Evolutionary conservation across 1,284 basidiomycete species (phyloP).

Genomic region (Rhodotorula sp.): DNA sequence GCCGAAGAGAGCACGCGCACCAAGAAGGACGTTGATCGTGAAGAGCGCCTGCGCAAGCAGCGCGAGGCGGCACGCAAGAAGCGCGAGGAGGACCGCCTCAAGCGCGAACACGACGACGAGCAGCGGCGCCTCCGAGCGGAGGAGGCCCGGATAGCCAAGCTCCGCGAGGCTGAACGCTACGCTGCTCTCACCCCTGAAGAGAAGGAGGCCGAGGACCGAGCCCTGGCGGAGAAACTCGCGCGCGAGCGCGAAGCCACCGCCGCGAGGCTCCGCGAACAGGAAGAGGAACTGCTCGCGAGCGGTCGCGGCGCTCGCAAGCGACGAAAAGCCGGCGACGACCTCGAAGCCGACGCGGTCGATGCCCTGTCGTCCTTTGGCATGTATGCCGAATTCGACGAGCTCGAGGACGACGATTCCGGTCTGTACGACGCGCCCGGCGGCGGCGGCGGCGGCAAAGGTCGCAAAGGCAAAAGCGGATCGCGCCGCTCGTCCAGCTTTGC

Average conservation of each 20-base stretch:
- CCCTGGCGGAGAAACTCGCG: slow-evolving; percentile 14
- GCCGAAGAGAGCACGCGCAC: slow-evolving; percentile 23
- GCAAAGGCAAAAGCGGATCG: slow-evolving; percentile 11
- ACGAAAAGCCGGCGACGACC: slow-evolving; percentile 8
- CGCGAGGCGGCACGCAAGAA: slow-evolving; percentile 36
- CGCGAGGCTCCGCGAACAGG: slow-evolving; percentile 12
- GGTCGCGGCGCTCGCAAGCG: slow-evolving; percentile 34
- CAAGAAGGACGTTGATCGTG: slow-evolving; percentile 30
- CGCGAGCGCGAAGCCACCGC: slow-evolving; percentile 21
- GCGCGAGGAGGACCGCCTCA: slow-evolving; percentile 32
- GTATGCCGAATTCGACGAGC: slow-evolving; percentile 30
- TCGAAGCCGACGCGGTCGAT: slow-evolving; percentile 20
- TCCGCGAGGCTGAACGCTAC: slow-evolving; percentile 33
- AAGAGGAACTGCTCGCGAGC: slow-evolving; percentile 24
- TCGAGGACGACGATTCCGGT: slow-evolving; percentile 18
- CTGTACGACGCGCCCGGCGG: slow-evolving; percentile 1
- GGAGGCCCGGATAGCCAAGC: slow-evolving; percentile 30
- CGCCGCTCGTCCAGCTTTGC: slow-evolving; percentile 14
- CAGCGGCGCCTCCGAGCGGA: slow-evolving; percentile 24
- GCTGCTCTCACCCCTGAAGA: slow-evolving; percentile 36
- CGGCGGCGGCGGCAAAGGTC: neutral
- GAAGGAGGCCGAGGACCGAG: slow-evolving; percentile 32
- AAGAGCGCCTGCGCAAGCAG: slow-evolving; percentile 37
- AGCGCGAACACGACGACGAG: slow-evolving; percentile 38
- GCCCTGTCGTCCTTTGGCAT: slow-evolving; percentile 10